Evolutionary conservation across 768 basidiomycete genomes (phyloP), one percentile per base, ranked within the genome.

Genomic region (Hysterangium stoloniferum): DNA sequence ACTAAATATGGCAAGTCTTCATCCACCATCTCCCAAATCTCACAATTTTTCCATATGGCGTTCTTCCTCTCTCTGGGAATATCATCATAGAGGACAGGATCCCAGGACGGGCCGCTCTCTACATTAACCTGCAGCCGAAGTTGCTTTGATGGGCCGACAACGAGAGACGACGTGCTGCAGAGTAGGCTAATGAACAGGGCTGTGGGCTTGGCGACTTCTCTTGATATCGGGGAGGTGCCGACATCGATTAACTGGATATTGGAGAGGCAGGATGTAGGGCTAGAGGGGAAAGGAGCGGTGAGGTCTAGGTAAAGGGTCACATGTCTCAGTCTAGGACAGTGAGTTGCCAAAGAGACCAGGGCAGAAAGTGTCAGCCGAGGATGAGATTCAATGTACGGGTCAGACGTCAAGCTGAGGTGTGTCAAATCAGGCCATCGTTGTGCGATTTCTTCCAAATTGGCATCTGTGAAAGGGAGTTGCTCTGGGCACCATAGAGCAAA

Each of bases 131-230:
- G n/a, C n/a, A n/a, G n/a, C n/a, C n/a, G n/a, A n/a, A n/a, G n/a
- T n/a, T n/a, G n/a, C n/a, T n/a, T n/a, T n/a, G n/a, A n/a, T n/a
- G n/a, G n/a, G n/a, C n/a, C n/a, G n/a, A n/a, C n/a, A n/a, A n/a
- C n/a, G 6, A 7, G 13, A 6, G 33, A 20, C n/a, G n/a, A n/a
- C n/a, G n/a, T n/a, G 3, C 78, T 74, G 31, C 73, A 71, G 3
- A 84, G 56, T n/a, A 69, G 71, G 56, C 74, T 76, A 47, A 83
- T 66, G 56, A 76, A 80, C 13, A 76, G 66, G 12, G 80, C 72
- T 25, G 75, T 71, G n/a, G n/a, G n/a, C n/a, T n/a, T n/a, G 3
- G 69, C 59, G 15, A 28, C 34, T n/a, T 41, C 38, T 9, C 75
- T 70, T 1, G 57, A 40, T 25, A 78, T 71, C 44, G 62, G 61